Evolutionary conservation across 495 filamentous ascomycete genomes (phyloP), one percentile per base, ranked within the genome.

Genomic region (Pseudomonodictys pantanalensis): DNA sequence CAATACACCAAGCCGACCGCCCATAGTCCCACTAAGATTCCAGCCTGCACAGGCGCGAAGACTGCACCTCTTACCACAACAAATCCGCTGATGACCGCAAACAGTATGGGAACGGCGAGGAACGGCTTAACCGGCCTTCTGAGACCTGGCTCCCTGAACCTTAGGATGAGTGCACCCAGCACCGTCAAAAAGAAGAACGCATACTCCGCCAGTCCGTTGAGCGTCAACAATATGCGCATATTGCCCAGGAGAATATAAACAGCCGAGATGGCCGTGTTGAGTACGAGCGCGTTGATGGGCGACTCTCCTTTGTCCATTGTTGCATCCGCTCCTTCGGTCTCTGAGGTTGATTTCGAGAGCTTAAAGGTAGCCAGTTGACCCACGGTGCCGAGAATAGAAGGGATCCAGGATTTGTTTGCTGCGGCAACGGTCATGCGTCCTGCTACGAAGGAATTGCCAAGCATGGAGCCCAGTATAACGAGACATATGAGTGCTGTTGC

Each of bases 121-220:
- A 72, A 65, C 0, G 80, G 75, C 56, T 76, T 76, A 49, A 82
- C 81, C 4, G 80, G 80, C 8, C 80, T 58, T 2, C 59, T 60
- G 0, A 82, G 65, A 0, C 57, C 52, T 0, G 79, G 80, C 58
- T 83, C 77, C 22, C 76, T 72, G 56, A 71, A 78, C 25, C 81
- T 70, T 26, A 84, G 67, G 6, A 80, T 58, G 11, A 84, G 71
- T 11, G 73, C 76, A 1, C 79, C 81, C 1, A 82, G 54, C 3
- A 82, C 78, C 2, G 79, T 81, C 5, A 84, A 68, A 60, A 82
- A 81, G 72, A 83, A 84, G 68, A 84, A 82, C 0, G 76, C 72
- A 56, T 80, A 83, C 64, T 83, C 81, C 10, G 75, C 79, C 2
- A 83, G 67, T 0, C 81, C 81, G 58, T 80, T 81, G 66, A 83